Base-by-base conservation (phyloP, 306 rosid species). In the Ceratonia siliqua region DNA sequence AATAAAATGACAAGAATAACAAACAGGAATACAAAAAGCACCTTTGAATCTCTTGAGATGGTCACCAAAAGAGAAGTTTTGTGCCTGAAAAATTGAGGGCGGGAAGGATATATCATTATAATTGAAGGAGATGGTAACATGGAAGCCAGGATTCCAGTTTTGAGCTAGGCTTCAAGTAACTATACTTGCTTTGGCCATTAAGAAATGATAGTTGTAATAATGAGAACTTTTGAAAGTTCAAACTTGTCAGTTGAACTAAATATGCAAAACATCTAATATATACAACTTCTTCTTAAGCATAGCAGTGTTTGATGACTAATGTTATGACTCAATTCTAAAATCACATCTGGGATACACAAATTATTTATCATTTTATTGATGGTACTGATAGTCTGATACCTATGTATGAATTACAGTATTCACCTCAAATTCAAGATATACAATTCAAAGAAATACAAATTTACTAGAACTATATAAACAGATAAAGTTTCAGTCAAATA, bases 31-130 rank as follows among this genome's bases (percentile, higher is more conserved):
- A 9, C 33, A 49, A 32, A 27, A 68, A 43, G 62, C 68, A 89
- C 97, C 98, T 87, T 93, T 4, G 97, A 91, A 81, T 91, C 93
- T 82, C 82, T 85, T n/a, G 98, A 83, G 68, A 91, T 81, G 59
- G 90, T 83, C 80, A 75, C 93, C 89, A 93, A 87, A 75, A 87
- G 93, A 9, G 97, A 89, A 20, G 89, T 65, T 71, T 78, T 87
- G 74, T 93, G 96, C 76, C 98, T 93, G 89, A 63, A 67, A 75
- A 79, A 78, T 46, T 35, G 63, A 77, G 70, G 52, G 57, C 49
- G 62, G 41, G 24, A 78, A 82, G 62, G 48, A 81, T 45, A 73
- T 42, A 71, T 67, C 70, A 81, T 55, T 38, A 53, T 39, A 74
- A 39, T 59, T 46, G 67, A 74, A 81, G 55, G 54, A 64, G 21